Percentiles rank a stretch among this genome's conserved stretches.
These are phyloP conservation scores for Ascochyta lentis DNA, from an alignment of 2,329 filamentous ascomycete genomes.

Conservation along the genomic window DNA sequence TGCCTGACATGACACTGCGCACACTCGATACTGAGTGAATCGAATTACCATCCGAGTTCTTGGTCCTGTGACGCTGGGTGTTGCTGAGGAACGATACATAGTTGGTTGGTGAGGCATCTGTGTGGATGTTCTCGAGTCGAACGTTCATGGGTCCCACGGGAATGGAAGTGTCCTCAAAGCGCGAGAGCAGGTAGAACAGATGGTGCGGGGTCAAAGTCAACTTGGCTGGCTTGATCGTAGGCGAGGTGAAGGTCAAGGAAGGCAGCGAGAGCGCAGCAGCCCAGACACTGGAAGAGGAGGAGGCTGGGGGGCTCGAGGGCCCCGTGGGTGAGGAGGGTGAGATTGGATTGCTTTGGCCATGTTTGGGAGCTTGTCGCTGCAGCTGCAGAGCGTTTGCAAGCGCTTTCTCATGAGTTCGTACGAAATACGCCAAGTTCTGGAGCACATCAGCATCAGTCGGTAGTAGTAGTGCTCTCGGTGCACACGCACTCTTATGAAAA, in stretches of 20 bases:
- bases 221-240: slow-evolving; percentile 86
- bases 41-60: slow-evolving; percentile 83
- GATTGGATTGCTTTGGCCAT: slow-evolving; percentile 59
- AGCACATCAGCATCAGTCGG: slow-evolving; percentile 40
- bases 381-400: slow-evolving; percentile 94
- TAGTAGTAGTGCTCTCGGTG: neutral
- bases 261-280: slow-evolving; percentile 88
- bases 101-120: slow-evolving; percentile 82
- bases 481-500: slow-evolving; percentile 79
- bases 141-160: slow-evolving; percentile 96
- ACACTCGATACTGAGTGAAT: slow-evolving; percentile 97
- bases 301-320: slow-evolving; percentile 55
- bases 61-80: slow-evolving; percentile 79
- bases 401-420: slow-evolving; percentile 96
- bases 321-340: slow-evolving; percentile 49
- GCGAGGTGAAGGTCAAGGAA: slow-evolving; percentile 82
- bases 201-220: slow-evolving; percentile 94
- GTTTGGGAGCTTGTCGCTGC: slow-evolving; percentile 73
- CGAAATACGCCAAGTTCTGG: slow-evolving; percentile 92
- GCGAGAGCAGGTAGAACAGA: slow-evolving; percentile 92
- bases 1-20: slow-evolving; percentile 94
- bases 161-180: slow-evolving; percentile 91
- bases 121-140: slow-evolving; percentile 90
- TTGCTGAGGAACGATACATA: slow-evolving; percentile 95
- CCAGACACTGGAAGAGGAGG: slow-evolving; percentile 71